Conservation (phyloP, 2,329 filamentous ascomycete species). For the Zalaria sp. region DNA sequence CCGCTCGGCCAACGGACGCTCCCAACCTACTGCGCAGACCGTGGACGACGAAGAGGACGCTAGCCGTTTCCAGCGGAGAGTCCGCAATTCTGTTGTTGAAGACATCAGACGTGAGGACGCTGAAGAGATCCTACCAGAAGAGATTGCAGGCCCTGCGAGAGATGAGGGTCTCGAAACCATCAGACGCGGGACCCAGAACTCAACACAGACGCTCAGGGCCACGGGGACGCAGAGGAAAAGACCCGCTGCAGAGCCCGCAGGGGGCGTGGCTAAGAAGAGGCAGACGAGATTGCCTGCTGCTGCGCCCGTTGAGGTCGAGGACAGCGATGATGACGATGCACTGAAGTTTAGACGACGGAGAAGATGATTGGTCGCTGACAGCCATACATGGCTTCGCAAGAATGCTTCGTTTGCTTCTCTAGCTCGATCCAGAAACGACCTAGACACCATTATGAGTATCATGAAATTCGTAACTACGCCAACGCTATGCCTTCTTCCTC, state of each 20-base stretch:
- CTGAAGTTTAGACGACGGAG: constrained; percentile 38
- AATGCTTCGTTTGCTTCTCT: no score
- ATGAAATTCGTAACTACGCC: no score
- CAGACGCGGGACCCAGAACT: not conserved
- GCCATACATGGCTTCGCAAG: no score
- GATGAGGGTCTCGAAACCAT: constrained; percentile 4
- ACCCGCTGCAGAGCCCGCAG: constrained; percentile 10
- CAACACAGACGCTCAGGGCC: constrained; percentile 7
- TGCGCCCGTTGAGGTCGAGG: constrained; percentile 10
- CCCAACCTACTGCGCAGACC: not conserved
- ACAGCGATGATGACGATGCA: constrained; percentile 42
- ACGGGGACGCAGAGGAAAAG: constrained; percentile 13
- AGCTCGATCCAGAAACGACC: no score
- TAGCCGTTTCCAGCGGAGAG: constrained; percentile 14
- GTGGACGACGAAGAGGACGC: constrained; percentile 11
- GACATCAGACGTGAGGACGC: constrained; percentile 9
- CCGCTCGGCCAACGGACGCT: constrained; percentile 2
- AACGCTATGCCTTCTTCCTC: no score
- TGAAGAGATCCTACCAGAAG: constrained; percentile 7
- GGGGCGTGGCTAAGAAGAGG: constrained; percentile 16
- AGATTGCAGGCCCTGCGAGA: constrained; percentile 6
- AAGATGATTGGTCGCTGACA: constrained; percentile 1
- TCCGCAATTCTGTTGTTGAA: constrained; percentile 12
- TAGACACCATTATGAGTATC: no score
- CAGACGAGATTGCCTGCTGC: constrained; percentile 13